Base-by-base conservation (phyloP, 2,329 filamentous ascomycete genomes). In the Drechslerella coelobrocha region DNA sequence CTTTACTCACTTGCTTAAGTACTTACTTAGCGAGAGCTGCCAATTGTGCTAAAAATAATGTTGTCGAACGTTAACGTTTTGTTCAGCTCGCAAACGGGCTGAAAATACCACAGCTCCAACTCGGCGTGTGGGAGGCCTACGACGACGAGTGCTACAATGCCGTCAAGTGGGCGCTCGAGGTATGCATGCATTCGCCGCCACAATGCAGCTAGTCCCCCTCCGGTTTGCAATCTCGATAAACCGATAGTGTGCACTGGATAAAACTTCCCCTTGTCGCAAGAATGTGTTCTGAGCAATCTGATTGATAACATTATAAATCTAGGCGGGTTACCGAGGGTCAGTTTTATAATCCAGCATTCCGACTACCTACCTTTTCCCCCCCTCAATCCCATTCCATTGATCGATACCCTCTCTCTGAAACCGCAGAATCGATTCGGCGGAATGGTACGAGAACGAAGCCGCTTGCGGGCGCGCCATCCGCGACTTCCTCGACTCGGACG, bases 81-180 rank as follows among this genome's bases (percentile, higher is more conserved):
- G 14, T 39, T 14, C 62, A 86, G 82, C 83, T 89, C 61, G 79
- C 84, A 75, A 89, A 89, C 81, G 86, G 87, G 76, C 79, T 84
- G 61, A 81, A 81, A 12, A 90, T 91, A 79, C 89, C 89, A 12
- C 85, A 84, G 75, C 86, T 91, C 74, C 89, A 91, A 73, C 83
- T 91, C 0, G 89, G 89, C 2, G 85, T 91, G 9, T 92, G 91
- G 79, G 82, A 88, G 80, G 89, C 89, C 78, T 84, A 83, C 2
- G 85, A 87, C 1, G 77, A 77, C 24, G 86, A 90, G 76, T 86
- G 85, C 17, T 81, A 80, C 8, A 78, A 81, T 24, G 82, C 88
- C 0, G 86, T 90, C 1, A 80, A 79, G 48, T 84, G 80, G 78
- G 87, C 83, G 8, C 80, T 89, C 1, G 80, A 81, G 56, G 82